A percentile compares a stretch with the other conserved stretches of the same genome.
phyloP scores from a whole-genome alignment of 805 yeast species.

The Lipomyces oligophaga region DNA sequence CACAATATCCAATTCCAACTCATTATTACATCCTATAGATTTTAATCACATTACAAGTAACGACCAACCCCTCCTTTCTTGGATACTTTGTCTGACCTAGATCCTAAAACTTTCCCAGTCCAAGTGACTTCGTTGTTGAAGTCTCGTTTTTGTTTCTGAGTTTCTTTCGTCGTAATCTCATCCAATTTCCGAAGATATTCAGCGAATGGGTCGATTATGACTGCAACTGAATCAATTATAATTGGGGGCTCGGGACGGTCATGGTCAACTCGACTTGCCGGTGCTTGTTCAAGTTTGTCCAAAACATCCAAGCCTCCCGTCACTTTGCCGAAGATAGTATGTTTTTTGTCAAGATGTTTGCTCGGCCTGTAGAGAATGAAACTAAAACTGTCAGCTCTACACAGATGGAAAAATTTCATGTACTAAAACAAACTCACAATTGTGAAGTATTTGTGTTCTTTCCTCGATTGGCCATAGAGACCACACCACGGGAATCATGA shows the following conservation, averaged over 20 bases:
- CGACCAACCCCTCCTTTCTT: too few species aligned
- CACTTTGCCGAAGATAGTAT: conserved; percentile 56
- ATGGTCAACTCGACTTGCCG: conserved; percentile 8
- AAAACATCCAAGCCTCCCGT: conserved; percentile 49
- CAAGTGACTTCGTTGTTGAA: conserved; percentile 20
- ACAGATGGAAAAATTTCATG: not conserved
- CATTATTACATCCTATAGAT: too few species aligned
- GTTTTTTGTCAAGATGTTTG: conserved; percentile 63
- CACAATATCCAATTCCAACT: conserved; percentile 1
- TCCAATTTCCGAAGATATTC: conserved; percentile 20
- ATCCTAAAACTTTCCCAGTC: conserved; percentile 15
- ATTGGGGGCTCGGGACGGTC: conserved; percentile 28
- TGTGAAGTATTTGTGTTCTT: conserved; percentile 92
- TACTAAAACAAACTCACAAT: conserved; percentile 39
- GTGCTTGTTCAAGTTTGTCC: conserved; percentile 42
- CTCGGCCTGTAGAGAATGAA: conserved; percentile 73
- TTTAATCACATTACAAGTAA: too few species aligned
- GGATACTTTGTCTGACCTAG: too few species aligned
- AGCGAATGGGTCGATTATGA: conserved; percentile 30
- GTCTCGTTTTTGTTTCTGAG: not conserved
- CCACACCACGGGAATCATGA: conserved; percentile 74
- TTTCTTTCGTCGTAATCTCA: not conserved
- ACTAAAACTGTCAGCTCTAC: conserved; percentile 18
- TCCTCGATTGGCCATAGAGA: conserved; percentile 91
- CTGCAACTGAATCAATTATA: conserved; percentile 14